These are phyloP conservation scores for Vitis amurensis DNA, from an alignment of 164 flowering plant species.

Conservation along the genomic window DNA sequence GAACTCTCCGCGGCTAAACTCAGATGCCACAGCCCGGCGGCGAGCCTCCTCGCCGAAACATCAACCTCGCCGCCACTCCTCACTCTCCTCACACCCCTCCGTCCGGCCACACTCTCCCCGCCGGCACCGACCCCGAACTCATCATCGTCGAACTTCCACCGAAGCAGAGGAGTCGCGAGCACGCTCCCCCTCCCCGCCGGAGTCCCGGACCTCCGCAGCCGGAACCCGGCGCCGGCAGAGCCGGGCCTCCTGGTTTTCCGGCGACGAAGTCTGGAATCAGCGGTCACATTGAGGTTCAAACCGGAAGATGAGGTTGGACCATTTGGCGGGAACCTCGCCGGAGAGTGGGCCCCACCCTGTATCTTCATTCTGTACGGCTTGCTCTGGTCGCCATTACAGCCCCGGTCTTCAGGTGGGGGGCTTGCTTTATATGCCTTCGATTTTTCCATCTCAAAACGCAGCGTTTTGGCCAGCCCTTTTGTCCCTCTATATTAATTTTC, in stretches of 20 bases:
- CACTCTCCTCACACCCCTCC: constrained; percentile 30
- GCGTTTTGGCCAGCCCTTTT: no score
- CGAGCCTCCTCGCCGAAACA: constrained; percentile 85
- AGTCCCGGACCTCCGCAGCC: constrained; percentile 31
- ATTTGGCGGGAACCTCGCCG: no score
- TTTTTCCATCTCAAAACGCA: no score
- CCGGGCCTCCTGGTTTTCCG: constrained; percentile 32
- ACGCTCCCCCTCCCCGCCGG: constrained; percentile 49
- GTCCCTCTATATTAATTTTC: no score
- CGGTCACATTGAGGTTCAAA: no score
- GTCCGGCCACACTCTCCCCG: constrained; percentile 15
- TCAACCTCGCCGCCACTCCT: constrained; percentile 20
- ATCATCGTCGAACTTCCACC: constrained; percentile 70
- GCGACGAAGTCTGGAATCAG: constrained; percentile 16
- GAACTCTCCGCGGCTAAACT: no score
- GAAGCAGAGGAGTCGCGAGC: constrained; percentile 86
- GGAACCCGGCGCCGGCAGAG: constrained; percentile 13
- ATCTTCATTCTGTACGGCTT: no score
- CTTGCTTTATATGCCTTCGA: no score
- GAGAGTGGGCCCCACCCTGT: no score
- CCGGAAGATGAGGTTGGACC: no score
- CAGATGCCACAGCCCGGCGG: constrained; percentile 71
- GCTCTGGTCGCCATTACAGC: no score
- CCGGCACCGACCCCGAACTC: constrained; percentile 15
- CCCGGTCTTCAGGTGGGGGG: no score